phyloP scores from a whole-genome alignment of 2,329 filamentous ascomycete species.

The Colletotrichum lini region DNA sequence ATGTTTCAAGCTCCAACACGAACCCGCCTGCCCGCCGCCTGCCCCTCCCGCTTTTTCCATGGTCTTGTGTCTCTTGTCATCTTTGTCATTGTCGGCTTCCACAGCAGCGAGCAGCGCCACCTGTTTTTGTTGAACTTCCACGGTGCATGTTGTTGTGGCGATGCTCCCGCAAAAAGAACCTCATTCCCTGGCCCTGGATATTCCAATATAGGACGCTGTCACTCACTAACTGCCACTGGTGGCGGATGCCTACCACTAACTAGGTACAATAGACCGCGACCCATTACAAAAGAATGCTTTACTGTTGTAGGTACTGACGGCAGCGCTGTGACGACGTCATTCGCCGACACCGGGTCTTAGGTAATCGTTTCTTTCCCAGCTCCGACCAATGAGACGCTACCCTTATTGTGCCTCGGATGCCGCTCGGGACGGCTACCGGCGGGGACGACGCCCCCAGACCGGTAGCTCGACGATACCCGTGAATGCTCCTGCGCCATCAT shows the following conservation, averaged over 20 bases:
- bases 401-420: slow-evolving; percentile 33
- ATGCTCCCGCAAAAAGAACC: slow-evolving; percentile 15
- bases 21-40: not conserved
- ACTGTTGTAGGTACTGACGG: not conserved
- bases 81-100: not conserved
- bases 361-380: slow-evolving; percentile 3
- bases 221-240: not conserved
- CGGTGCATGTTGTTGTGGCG: slow-evolving; percentile 19
- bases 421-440: slow-evolving; percentile 38
- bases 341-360: slow-evolving; percentile 32
- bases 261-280: not conserved
- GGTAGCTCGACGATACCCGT: slow-evolving; percentile 15
- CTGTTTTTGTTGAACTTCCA: slow-evolving; percentile 1
- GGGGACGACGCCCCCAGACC: slow-evolving; percentile 20
- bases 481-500: slow-evolving; percentile 9
- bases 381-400: slow-evolving; percentile 23
- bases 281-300: not conserved
- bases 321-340: slow-evolving; percentile 34
- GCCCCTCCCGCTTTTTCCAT: not conserved
- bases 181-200: not conserved
- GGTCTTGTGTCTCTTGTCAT: not conserved
- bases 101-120: not conserved
- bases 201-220: not conserved
- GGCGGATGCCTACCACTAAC: not conserved
- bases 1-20: slow-evolving; percentile 27